Evolutionary conservation across 2,329 filamentous ascomycete genomes (phyloP).

Genomic region (Diplodia seriata): DNA sequence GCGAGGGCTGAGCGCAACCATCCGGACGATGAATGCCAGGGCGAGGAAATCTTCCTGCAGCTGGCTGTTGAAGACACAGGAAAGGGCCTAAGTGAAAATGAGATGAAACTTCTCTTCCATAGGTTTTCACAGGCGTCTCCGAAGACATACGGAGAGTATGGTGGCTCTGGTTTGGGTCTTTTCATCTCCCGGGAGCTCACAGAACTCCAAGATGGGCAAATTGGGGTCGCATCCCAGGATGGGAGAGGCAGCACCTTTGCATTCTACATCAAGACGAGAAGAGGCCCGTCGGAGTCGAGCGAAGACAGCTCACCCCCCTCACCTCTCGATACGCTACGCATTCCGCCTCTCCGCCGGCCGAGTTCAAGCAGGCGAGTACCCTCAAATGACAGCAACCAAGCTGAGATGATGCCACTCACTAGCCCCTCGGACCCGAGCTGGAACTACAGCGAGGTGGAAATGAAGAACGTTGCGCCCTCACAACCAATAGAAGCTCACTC

Average conservation of each 20-base stretch:
- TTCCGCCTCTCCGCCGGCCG: conserved; percentile 7
- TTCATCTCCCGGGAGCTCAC: conserved; percentile 46
- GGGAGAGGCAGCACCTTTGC: conserved; percentile 45
- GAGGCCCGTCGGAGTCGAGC: background rate
- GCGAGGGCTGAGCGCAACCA: conserved; percentile 31
- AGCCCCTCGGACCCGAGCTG: conserved; percentile 17
- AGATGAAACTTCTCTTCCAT: conserved; percentile 32
- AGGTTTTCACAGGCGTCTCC: conserved; percentile 34
- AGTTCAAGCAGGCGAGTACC: background rate
- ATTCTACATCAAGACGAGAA: conserved; percentile 44
- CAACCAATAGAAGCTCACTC: background rate
- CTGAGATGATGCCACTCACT: conserved; percentile 12
- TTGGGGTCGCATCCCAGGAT: conserved; percentile 43
- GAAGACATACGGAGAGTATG: conserved; percentile 41
- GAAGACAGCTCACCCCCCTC: background rate
- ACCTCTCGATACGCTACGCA: conserved; percentile 1
- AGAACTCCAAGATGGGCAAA: conserved; percentile 46
- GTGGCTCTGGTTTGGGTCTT: conserved; percentile 48
- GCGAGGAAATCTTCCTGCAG: conserved; percentile 34
- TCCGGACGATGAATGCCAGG: conserved; percentile 32
- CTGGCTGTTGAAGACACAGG: conserved; percentile 34
- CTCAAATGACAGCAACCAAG: background rate
- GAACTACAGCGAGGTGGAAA: conserved; percentile 3
- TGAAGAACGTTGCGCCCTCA: conserved; percentile 1
- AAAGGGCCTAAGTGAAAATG: conserved; percentile 25